phyloP scores from a whole-genome alignment of 1,284 basidiomycete genomes.

The Pseudozyma thailandica region DNA sequence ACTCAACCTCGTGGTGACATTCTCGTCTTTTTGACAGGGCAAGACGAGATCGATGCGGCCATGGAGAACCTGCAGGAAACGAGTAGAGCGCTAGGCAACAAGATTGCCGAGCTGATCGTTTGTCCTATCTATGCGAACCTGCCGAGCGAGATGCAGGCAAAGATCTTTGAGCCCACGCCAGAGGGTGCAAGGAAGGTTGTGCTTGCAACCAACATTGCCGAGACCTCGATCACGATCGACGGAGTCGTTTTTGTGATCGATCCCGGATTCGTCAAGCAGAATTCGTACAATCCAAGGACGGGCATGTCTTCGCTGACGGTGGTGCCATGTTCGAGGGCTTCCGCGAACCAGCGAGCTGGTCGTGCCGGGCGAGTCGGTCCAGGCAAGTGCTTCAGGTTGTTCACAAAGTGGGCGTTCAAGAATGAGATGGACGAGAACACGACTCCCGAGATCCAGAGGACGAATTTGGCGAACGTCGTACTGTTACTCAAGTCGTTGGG shows the following conservation, averaged over 20 bases:
- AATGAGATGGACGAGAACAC: constrained; percentile 75
- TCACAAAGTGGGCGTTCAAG: constrained; percentile 76
- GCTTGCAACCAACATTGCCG: constrained; percentile 95
- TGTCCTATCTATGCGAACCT: constrained; percentile 98
- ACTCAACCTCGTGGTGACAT: constrained; percentile 99
- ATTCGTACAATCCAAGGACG: constrained; percentile 67
- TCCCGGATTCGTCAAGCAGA: constrained; percentile 68
- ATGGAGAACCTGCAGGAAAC: constrained; percentile 93
- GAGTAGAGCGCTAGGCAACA: constrained; percentile 91
- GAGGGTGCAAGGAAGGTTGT: constrained; percentile 92
- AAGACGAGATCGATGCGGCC: constrained; percentile 98
- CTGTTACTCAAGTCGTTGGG: constrained; percentile 75
- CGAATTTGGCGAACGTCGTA: constrained; percentile 72
- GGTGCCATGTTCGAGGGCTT: constrained; percentile 84
- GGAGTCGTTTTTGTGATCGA: constrained; percentile 68
- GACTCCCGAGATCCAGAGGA: constrained; percentile 74
- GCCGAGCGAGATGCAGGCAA: constrained; percentile 98
- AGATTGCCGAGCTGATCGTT: constrained; percentile 91
- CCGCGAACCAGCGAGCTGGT: constrained; percentile 95
- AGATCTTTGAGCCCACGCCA: constrained; percentile 98
- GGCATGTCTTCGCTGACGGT: constrained; percentile 66
- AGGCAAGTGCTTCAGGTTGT: constrained; percentile 92
- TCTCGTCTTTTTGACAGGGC: constrained; percentile 95
- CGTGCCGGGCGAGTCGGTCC: constrained; percentile 96
- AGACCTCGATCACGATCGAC: constrained; percentile 67